phyloP scores from a whole-genome alignment of 148 eudicot genomes.

The Vaccinium vitisidaea region DNA sequence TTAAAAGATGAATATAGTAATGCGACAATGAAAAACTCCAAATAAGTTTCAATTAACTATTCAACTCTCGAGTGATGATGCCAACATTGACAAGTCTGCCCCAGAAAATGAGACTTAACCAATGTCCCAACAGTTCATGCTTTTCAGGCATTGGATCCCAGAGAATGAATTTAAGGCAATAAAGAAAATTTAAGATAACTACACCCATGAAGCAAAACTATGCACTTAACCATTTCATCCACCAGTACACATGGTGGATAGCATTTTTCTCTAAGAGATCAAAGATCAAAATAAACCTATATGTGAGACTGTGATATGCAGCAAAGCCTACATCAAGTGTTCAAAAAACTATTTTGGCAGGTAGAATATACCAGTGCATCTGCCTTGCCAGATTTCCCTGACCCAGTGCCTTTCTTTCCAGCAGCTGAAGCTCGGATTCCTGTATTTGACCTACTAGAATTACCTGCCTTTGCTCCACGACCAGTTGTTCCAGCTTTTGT shows the following conservation, averaged over 20 bases:
- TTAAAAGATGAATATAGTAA: neutral
- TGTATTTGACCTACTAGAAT: slow-evolving; percentile 56
- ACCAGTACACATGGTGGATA: neutral
- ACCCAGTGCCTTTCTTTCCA: slow-evolving; percentile 69
- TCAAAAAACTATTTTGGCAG: slow-evolving; percentile 3
- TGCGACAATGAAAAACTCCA: neutral
- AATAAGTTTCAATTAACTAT: neutral
- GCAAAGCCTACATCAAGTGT: slow-evolving; percentile 8
- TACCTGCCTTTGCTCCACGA: slow-evolving; percentile 76
- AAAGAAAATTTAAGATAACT: neutral
- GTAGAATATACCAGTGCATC: slow-evolving; percentile 62
- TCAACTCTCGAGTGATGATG: neutral
- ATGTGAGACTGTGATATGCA: neutral
- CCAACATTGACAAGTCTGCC: neutral
- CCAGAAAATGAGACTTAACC: neutral
- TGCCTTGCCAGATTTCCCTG: slow-evolving; percentile 65
- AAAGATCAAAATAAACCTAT: neutral
- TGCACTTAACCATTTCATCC: slow-evolving; percentile 3
- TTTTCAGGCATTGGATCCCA: neutral
- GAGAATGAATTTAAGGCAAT: neutral
- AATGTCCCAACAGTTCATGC: neutral
- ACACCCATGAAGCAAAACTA: neutral
- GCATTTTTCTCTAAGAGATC: neutral
- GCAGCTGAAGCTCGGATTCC: slow-evolving; percentile 72
- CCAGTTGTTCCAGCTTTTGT: slow-evolving; percentile 60